Percentiles rank a stretch among this genome's conserved stretches.
Evolutionary conservation across 2,329 filamentous ascomycete species (phyloP).

Genomic region (Aspergillus arachidicola): DNA sequence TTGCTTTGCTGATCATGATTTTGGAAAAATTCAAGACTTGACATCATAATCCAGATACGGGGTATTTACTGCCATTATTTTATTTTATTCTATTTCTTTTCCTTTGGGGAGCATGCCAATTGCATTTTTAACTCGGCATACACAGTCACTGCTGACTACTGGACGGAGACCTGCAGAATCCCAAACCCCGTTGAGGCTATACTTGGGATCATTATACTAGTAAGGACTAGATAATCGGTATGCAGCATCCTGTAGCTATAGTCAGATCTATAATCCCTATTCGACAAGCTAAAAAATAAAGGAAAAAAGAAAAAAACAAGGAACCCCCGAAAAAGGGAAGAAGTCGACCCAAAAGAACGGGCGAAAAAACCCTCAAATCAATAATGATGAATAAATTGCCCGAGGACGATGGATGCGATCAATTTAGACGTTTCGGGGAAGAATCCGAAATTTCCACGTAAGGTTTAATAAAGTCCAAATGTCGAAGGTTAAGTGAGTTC

Average conservation of each 20-base stretch:
- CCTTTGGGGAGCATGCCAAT: too few relatives aligned
- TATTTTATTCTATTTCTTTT: not conserved
- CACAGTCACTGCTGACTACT: not conserved
- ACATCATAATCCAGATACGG: slow-evolving; percentile 5
- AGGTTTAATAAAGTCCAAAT: slow-evolving; percentile 9
- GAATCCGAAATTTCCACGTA: slow-evolving; percentile 5
- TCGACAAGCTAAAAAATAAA: slow-evolving; percentile 1
- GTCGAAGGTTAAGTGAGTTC: not conserved
- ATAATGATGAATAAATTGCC: slow-evolving; percentile 10
- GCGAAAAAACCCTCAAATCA: slow-evolving; percentile 17
- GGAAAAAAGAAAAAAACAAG: not conserved
- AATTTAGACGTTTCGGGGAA: slow-evolving; percentile 5
- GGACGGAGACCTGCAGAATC: not conserved
- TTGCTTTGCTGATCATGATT: slow-evolving; percentile 11
- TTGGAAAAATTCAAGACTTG: slow-evolving; percentile 1
- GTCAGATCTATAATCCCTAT: slow-evolving; percentile 2
- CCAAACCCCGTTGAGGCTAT: not conserved
- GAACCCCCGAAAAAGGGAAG: slow-evolving; percentile 1
- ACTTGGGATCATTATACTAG: not conserved
- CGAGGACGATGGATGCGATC: slow-evolving; percentile 9
- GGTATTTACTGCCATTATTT: not conserved
- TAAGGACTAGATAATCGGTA: not conserved
- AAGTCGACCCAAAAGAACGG: slow-evolving; percentile 19
- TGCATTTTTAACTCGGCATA: not conserved
- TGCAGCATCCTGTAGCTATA: slow-evolving; percentile 3